Base-by-base conservation (phyloP, 2,329 filamentous ascomycete species). In the Fusarium sambucinum region DNA sequence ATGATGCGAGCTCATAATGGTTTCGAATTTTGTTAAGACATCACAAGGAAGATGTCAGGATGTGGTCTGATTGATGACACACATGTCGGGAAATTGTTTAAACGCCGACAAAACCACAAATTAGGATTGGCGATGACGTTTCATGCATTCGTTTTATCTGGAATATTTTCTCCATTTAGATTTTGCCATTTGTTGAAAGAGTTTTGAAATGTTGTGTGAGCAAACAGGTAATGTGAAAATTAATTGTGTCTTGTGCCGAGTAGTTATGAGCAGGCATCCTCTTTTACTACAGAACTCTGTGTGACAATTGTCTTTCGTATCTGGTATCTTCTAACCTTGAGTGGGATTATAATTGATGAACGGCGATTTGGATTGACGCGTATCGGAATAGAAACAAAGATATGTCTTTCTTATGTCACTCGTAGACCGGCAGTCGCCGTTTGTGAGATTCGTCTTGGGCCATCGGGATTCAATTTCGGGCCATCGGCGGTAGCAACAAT, bases 401-500 rank as follows among this genome's bases (percentile, higher is more conserved):
- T 8, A 9, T 9, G 27, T 3, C 27, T 27, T 27, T 27, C 27
- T 7, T 7, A 27, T 27, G 2, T 23, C 23, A 12, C 23, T 38
- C n/a, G 10, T 0, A n/a, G 5, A 12, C 9, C 60, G 59, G 51
- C 38, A 58, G 44, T 63, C 59, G 60, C 51, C 60, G 60, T 58
- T 47, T 29, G 29, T 53, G 29, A 44, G 25, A 17, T 6, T 14
- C 14, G 2, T 27, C 13, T 23, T 46, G 38, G 45, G 27, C 17
- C 45, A 59, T 63, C 59, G 60, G 45, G 38, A 41, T 37, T 50
- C 44, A 63, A 33, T 12, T 42, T 59, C 60, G 61, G 61, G 47
- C 35, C 61, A 64, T 64, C 60, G 61, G 61, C 61, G 61, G 61
- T 38, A 59, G 38, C 37, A 42, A 64, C 46, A 59, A 17, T 42